Base-by-base conservation (phyloP, 2,329 filamentous ascomycete genomes). In the Daldinia eschscholtzii region DNA sequence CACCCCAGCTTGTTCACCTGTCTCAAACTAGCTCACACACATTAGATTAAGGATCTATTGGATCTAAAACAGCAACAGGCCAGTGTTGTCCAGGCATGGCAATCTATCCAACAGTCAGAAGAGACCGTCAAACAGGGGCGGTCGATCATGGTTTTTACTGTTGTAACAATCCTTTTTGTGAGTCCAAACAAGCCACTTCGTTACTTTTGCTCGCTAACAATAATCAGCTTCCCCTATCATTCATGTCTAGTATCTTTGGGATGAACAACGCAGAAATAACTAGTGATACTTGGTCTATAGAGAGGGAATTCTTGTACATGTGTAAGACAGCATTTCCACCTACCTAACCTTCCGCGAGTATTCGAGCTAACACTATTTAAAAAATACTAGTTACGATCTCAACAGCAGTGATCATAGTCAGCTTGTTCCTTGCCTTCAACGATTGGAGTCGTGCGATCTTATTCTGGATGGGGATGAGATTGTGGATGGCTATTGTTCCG, bases 141-240 rank as follows among this genome's bases (percentile, higher is more conserved):
- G 0, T 79, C 82, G 1, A 81, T 85, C 57, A 82, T 85, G 79
- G 74, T 82, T 1, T 84, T 85, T 61, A 85, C 83, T 0, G 68
- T 84, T 1, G 80, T 84, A 0, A 84, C 83, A 0, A 83, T 85
- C 44, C 71, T 84, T 28, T 85, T 85, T 60, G 82, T 83, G 69
- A 73, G 81, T 70, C 23, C 9, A 23, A 6, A 9, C 7, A 10
- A 20, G 12, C 1, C 20, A 9, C 6, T 26, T 3, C 28, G 23
- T 6, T 13, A 6, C n/a, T 2, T n/a, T 20, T n/a, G 4, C 2
- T 15, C 35, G n/a, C 20, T 18, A 7, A 39, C 6, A 6, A 7
- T 2, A 0, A 2, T 3, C 33, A 79, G 80, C 70, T 81, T 1
- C 80, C 81, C 0, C 71, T 82, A 4, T 79, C 79, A 0, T 82